Base-by-base conservation (phyloP, 2,329 filamentous ascomycete genomes). In the Ascochyta koolunga region DNA sequence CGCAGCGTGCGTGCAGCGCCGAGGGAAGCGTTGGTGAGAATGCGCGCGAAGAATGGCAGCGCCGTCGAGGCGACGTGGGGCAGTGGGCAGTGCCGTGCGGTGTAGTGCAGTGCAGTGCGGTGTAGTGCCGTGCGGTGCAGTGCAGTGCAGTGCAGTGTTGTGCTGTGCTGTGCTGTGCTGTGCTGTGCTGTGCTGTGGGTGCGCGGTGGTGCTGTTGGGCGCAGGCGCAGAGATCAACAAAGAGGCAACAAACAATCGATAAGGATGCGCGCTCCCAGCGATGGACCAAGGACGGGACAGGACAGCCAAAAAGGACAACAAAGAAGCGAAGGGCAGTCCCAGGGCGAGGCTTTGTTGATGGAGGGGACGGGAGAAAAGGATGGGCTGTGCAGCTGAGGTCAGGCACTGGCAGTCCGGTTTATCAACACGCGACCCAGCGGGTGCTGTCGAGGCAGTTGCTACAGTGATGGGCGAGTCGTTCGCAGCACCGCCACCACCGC, bases 371-470 rank as follows among this genome's bases (percentile, higher is more conserved):
- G 51, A 41, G 45, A 45, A 44, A 29, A 44, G 41, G 45, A 44
- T 45, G 51, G 45, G 51, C 51, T 45, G 51, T 37, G 45, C 45
- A 36, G 33, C 37, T 35, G 45, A 45, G 45, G 36, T 45, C 27
- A 45, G 51, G 51, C 51, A 54, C 39, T 44, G 40, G 39, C 35
- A 46, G 41, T 52, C 42, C 41, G 36, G 41, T 36, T 39, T 54
- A 40, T 54, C 51, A 54, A 54, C 51, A 54, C 35, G n/a, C n/a
- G n/a, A n/a, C n/a, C n/a, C n/a, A n/a, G n/a, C 22, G n/a, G 11
- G n/a, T 10, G 29, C 40, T 38, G 51, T 31, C 29, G 51, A 32
- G 45, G 39, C 21, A 27, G 51, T 54, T 48, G 51, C 45, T 24
- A 21, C 8, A 31, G 51, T 10, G 37, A 54, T 39, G 35, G 24